Conservation (phyloP, 1,284 basidiomycete species). For the Apiotrichum montevideense region DNA sequence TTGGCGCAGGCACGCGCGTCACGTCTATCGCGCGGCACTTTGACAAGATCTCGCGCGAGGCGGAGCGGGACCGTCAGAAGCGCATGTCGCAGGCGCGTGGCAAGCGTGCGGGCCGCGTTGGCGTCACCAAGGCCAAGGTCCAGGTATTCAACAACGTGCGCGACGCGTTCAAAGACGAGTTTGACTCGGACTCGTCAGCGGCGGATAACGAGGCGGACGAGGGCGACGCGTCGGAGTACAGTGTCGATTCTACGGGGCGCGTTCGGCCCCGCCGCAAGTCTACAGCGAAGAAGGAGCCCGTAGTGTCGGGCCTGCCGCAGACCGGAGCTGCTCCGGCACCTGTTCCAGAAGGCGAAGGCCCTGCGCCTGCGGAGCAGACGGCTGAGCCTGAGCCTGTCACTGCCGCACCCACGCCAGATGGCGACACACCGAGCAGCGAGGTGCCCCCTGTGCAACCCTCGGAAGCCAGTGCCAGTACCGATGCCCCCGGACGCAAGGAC, state of each 20-base stretch:
- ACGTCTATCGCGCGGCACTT: constrained; percentile 53
- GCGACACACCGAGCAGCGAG: neutral
- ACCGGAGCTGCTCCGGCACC: neutral
- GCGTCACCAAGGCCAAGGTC: constrained; percentile 79
- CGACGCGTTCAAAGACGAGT: constrained; percentile 85
- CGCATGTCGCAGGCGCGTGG: constrained; percentile 58
- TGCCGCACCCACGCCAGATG: neutral
- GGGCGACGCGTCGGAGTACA: constrained; percentile 29
- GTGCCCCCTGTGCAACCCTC: neutral
- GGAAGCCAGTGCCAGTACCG: neutral
- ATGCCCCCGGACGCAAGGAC: constrained; percentile 15
- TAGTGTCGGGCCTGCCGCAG: neutral
- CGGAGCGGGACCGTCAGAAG: constrained; percentile 51
- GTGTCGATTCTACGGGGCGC: constrained; percentile 28
- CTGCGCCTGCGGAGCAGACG: neutral
- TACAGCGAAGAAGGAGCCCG: neutral
- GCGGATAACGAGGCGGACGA: constrained; percentile 72
- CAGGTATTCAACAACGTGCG: constrained; percentile 85
- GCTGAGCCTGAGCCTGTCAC: too few relatives aligned
- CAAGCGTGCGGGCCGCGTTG: constrained; percentile 85
- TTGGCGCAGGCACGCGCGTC: constrained; percentile 44
- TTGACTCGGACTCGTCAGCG: constrained; percentile 63
- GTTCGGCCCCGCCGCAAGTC: constrained; percentile 17
- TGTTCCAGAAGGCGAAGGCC: neutral
- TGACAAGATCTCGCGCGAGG: constrained; percentile 51